A percentile compares a stretch with the other conserved stretches of the same genome.
Conservation (phyloP, 2,329 filamentous ascomycete genomes). For the Beauveria pseudobassiana region DNA sequence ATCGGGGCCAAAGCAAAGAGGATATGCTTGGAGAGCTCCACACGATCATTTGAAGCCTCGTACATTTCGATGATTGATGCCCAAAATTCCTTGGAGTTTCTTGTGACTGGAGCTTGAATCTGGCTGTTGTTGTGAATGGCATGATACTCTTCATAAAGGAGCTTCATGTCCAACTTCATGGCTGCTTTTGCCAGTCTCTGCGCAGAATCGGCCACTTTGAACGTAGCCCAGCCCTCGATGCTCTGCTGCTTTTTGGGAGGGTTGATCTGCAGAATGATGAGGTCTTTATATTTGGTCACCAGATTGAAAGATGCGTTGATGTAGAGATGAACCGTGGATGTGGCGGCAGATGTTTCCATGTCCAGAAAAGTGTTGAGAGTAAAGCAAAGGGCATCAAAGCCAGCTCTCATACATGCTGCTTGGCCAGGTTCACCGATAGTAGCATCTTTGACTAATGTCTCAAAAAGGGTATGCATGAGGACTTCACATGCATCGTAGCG, state of each 20-base stretch:
- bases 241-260: slow-evolving; percentile 17
- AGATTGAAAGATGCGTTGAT: slow-evolving; percentile 60
- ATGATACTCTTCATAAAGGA: slow-evolving; percentile 38
- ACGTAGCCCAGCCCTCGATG: slow-evolving; percentile 31
- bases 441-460: slow-evolving; percentile 49
- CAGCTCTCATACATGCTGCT: slow-evolving; percentile 55
- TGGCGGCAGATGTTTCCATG: slow-evolving; percentile 33
- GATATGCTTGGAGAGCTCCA: slow-evolving; percentile 68
- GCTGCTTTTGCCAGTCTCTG: slow-evolving; percentile 45
- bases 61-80: slow-evolving; percentile 56
- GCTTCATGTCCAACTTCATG: slow-evolving; percentile 36
- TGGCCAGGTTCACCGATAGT: slow-evolving; percentile 49
- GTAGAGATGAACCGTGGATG: slow-evolving; percentile 50
- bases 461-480: slow-evolving; percentile 68
- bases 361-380: slow-evolving; percentile 51
- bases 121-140: slow-evolving; percentile 53
- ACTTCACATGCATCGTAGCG: slow-evolving; percentile 73
- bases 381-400: slow-evolving; percentile 51
- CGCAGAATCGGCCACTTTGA: slow-evolving; percentile 37
- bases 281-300: slow-evolving; percentile 52
- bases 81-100: slow-evolving; percentile 50
- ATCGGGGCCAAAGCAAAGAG: slow-evolving; percentile 63
- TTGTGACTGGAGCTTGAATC: slow-evolving; percentile 59
- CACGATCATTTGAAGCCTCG: slow-evolving; percentile 63
- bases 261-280: slow-evolving; percentile 41